Conservation (phyloP, 2,329 filamentous ascomycete species). For the Sordariomycetes sp. region DNA sequence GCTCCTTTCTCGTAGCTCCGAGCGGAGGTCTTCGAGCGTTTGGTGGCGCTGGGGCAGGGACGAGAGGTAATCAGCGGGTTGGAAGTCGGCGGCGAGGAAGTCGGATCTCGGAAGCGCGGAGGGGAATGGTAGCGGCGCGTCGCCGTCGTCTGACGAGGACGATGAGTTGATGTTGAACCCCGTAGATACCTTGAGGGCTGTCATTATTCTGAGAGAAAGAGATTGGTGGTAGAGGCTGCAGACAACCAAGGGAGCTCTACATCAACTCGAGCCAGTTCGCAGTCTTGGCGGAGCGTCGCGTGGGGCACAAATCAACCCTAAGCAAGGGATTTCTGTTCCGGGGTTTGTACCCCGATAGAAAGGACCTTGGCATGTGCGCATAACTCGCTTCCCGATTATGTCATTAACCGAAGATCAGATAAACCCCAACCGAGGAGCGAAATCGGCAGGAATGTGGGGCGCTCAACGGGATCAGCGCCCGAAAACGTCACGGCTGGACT, state of each 20-base stretch:
- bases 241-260: neutral
- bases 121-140: conserved; percentile 76
- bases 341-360: neutral
- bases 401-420: neutral
- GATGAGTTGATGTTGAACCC: neutral
- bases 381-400: neutral
- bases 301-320: neutral
- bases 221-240: neutral
- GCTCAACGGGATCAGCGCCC: neutral
- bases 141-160: conserved; percentile 33
- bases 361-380: neutral
- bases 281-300: neutral
- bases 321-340: neutral
- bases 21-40: conserved; percentile 84
- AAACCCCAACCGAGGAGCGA: neutral
- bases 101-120: conserved; percentile 70
- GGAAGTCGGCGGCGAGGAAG: conserved; percentile 70
- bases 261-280: neutral
- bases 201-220: neutral
- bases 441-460: neutral
- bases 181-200: neutral
- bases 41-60: conserved; percentile 81
- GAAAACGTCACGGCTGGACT: too few relatives aligned
- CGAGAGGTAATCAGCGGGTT: conserved; percentile 70
- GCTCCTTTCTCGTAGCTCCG: conserved; percentile 73